phyloP scores from a whole-genome alignment of 192 early-diverging fungal genomes.

The Obelidium mucronatum region DNA sequence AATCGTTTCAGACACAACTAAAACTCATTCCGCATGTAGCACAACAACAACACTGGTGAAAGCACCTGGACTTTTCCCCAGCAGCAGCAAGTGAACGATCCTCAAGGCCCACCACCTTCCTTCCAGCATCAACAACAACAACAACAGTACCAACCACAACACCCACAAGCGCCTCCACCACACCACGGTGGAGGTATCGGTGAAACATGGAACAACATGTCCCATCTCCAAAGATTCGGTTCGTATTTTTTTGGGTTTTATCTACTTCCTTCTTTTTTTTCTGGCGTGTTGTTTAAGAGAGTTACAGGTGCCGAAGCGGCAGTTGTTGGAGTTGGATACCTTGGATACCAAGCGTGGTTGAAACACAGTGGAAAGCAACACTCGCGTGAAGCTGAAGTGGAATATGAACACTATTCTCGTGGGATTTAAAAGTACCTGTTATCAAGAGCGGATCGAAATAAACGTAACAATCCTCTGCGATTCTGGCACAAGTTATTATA shows the following conservation, averaged over 20 bases:
- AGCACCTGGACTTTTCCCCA: background rate
- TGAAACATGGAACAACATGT: slow-evolving; percentile 1
- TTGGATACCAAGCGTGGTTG: background rate
- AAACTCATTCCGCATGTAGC: background rate
- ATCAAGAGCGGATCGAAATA: too few relatives aligned
- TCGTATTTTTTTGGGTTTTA: too few relatives aligned
- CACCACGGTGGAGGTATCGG: background rate
- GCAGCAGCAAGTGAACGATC: background rate
- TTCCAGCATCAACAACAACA: background rate
- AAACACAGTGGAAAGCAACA: background rate
- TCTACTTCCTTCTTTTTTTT: too few relatives aligned
- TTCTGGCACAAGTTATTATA: too few relatives aligned
- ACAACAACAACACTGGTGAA: background rate
- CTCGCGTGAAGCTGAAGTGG: background rate
- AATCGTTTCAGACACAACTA: background rate
- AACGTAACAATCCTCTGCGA: too few relatives aligned
- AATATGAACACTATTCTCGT: background rate
- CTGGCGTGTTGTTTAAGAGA: too few relatives aligned
- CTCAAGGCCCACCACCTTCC: background rate
- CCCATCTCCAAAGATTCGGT: slow-evolving; percentile 1
- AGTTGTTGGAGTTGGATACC: background rate
- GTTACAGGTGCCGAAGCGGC: too few relatives aligned
- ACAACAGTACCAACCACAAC: background rate
- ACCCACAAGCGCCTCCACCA: background rate
- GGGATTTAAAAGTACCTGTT: too few relatives aligned